phyloP scores from a whole-genome alignment of 2,329 filamentous ascomycete genomes.

The Verticillium isaacii region DNA sequence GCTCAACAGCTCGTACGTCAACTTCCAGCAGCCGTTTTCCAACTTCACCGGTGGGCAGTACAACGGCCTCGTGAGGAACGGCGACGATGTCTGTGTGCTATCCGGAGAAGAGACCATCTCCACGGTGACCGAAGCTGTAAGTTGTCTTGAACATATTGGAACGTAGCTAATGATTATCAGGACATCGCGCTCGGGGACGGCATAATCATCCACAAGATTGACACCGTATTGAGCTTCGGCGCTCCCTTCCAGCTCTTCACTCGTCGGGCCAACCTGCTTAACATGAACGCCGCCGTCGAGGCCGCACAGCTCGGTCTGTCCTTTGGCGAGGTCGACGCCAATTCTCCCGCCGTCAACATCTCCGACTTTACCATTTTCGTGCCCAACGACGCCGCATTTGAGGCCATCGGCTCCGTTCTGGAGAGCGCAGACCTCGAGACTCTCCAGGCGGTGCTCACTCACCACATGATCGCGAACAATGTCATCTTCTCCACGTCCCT shows the following conservation, averaged over 20 bases:
- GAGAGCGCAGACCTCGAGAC: conserved; percentile 16
- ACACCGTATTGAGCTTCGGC: conserved; percentile 21
- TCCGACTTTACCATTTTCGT: conserved; percentile 25
- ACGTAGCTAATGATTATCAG: conserved; percentile 8
- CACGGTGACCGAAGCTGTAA: conserved; percentile 25
- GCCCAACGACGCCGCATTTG: conserved; percentile 21
- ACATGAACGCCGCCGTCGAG: conserved; percentile 22
- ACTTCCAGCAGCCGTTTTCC: conserved; percentile 25
- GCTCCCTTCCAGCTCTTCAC: conserved; percentile 24
- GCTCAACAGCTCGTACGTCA: conserved; percentile 23
- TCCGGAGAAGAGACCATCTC: conserved; percentile 25
- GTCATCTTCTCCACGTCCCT: conserved; percentile 23
- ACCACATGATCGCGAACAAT: conserved; percentile 25
- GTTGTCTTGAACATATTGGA: not conserved
- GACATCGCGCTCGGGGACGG: conserved; percentile 22
- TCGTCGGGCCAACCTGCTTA: conserved; percentile 18
- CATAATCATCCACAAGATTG: conserved; percentile 24
- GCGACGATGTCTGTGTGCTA: conserved; percentile 23
- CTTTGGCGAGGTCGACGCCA: conserved; percentile 17
- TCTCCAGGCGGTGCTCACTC: conserved; percentile 20
- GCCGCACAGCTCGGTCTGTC: conserved; percentile 19
- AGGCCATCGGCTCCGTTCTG: conserved; percentile 22
- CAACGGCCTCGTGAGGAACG: conserved; percentile 26
- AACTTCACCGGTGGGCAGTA: conserved; percentile 31
- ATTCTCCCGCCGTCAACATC: conserved; percentile 17